Percentiles rank a stretch among this genome's conserved stretches.
phyloP scores from a whole-genome alignment of 2,329 filamentous ascomycete genomes.

The Neoascochyta sp. region DNA sequence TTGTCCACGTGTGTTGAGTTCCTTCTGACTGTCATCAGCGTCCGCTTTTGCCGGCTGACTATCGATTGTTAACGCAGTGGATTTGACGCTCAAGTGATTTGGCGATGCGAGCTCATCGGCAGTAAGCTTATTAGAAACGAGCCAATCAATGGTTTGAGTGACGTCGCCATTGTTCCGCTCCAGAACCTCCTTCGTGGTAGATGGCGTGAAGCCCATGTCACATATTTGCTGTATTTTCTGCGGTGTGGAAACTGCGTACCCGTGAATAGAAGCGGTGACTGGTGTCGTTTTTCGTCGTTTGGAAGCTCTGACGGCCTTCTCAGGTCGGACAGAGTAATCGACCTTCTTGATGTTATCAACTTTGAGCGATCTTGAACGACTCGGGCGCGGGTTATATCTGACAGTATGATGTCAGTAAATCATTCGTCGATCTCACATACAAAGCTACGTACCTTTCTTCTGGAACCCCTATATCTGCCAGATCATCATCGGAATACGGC shows the following conservation, averaged over 20 bases:
- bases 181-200: slow-evolving; percentile 24
- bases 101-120: slow-evolving; percentile 31
- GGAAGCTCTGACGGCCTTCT: slow-evolving; percentile 20
- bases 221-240: slow-evolving; percentile 31
- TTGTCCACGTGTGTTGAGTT: too few relatives aligned
- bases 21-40: too few relatives aligned
- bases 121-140: slow-evolving; percentile 22
- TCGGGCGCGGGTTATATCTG: slow-evolving; percentile 34
- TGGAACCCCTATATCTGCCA: slow-evolving; percentile 19
- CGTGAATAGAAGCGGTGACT: slow-evolving; percentile 2
- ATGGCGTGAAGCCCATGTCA: slow-evolving; percentile 37
- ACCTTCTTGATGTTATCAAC: slow-evolving; percentile 15
- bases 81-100: too few relatives aligned
- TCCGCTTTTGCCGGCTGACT: too few relatives aligned
- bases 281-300: slow-evolving; percentile 25
- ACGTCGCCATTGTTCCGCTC: slow-evolving; percentile 28
- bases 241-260: slow-evolving; percentile 16
- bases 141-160: slow-evolving; percentile 29
- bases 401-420: neutral
- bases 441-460: slow-evolving; percentile 21
- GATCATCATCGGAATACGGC: slow-evolving; percentile 23
- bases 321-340: slow-evolving; percentile 30
- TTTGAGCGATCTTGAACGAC: slow-evolving; percentile 35
- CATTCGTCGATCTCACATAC: neutral
- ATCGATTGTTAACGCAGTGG: too few relatives aligned